phyloP scores from a whole-genome alignment of 805 yeast species.

The Hanseniaspora lachancei region DNA sequence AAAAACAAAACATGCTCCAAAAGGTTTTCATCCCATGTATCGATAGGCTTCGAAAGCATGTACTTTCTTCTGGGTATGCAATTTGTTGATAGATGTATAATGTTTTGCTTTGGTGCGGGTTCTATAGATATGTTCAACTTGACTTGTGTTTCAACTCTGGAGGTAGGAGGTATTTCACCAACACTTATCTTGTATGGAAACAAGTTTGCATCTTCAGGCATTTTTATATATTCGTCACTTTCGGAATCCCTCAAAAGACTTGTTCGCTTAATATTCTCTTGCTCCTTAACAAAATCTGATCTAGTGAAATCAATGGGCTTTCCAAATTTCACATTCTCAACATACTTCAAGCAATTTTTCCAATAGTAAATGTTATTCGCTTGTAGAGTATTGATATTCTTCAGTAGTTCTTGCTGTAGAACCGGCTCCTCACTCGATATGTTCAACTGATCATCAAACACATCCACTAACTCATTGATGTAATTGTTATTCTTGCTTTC shows the following conservation, averaged over 20 bases:
- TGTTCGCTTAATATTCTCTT: neutral
- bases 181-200: neutral
- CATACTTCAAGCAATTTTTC: constrained; percentile 1
- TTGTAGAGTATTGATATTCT: neutral
- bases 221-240: neutral
- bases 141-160: constrained; percentile 93
- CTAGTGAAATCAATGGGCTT: neutral
- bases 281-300: constrained; percentile 7
- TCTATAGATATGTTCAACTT: constrained; percentile 54
- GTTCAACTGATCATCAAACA: neutral
- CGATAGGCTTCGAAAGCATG: constrained; percentile 40
- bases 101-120: constrained; percentile 63
- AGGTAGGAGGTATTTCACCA: constrained; percentile 48
- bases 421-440: neutral
- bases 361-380: neutral
- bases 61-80: constrained; percentile 78
- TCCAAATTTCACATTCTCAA: constrained; percentile 4
- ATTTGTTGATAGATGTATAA: constrained; percentile 74
- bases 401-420: neutral
- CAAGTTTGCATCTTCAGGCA: neutral
- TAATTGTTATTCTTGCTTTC: neutral
- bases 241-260: constrained; percentile 7
- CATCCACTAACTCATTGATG: neutral
- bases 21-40: constrained; percentile 33
- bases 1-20: constrained; percentile 46